phyloP scores from a whole-genome alignment of 306 rosid genomes.

The Castanea crenata region DNA sequence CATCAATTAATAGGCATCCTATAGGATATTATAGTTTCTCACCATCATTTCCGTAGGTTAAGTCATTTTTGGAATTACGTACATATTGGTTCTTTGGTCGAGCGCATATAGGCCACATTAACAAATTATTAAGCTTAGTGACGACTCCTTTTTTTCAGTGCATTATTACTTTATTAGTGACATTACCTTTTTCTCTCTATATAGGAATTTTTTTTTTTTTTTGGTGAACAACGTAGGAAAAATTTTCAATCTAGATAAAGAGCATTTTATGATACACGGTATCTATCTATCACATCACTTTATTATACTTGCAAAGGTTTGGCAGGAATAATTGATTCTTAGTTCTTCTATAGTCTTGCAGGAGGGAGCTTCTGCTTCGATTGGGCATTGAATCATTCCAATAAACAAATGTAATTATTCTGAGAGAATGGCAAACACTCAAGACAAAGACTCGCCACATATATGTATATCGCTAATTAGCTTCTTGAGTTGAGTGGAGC shows the following conservation, averaged over 20 bases:
- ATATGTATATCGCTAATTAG: neutral
- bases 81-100: neutral
- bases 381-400: neutral
- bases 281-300: neutral
- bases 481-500: slow-evolving; percentile 24
- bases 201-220: no score
- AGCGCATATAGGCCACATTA: neutral
- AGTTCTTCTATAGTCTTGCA: neutral
- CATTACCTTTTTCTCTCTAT: no score
- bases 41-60: neutral
- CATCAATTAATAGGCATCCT: no score
- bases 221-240: no score
- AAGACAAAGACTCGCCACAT: neutral
- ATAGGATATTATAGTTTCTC: neutral
- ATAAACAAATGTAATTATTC: neutral
- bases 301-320: neutral
- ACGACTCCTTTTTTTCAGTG: no score
- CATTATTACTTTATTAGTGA: no score
- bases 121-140: neutral
- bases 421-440: neutral
- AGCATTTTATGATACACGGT: neutral
- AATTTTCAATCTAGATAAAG: neutral
- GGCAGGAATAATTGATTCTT: neutral
- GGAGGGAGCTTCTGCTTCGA: neutral
- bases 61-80: neutral